Evolutionary conservation across 1,139 yeast species (phyloP).

Genomic region (Taiozyma onychis): DNA sequence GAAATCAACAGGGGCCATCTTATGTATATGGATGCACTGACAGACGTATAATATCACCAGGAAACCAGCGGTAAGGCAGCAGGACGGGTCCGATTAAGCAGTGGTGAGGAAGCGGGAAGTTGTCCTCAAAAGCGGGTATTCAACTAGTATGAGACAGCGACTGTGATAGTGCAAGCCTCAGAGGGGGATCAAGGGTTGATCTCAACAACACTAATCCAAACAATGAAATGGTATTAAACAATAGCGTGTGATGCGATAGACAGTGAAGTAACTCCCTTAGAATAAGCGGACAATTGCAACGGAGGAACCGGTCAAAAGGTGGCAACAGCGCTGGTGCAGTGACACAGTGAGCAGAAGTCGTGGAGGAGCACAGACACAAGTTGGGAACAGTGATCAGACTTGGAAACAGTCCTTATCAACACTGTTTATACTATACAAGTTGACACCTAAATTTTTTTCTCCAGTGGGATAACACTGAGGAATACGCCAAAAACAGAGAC

Average conservation of each 20-base stretch:
- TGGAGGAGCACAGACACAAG: neutral
- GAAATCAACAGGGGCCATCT: constrained; percentile 21
- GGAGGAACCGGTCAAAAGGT: neutral
- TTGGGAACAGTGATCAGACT: no score
- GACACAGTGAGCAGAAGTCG: neutral
- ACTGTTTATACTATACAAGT: neutral
- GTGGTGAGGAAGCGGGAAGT: neutral
- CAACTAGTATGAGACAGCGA: neutral
- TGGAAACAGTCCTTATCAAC: neutral
- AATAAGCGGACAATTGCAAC: neutral
- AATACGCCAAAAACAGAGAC: no score
- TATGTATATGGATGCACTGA: no score
- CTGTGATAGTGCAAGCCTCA: neutral
- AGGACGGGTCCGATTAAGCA: no score
- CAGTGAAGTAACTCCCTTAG: no score
- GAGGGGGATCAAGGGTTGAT: neutral
- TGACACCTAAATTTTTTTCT: neutral
- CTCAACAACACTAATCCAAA: neutral
- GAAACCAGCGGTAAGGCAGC: neutral
- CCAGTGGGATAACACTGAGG: no score
- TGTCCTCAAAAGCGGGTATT: no score
- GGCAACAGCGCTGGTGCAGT: neutral
- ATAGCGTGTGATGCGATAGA: no score
- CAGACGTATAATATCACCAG: neutral
- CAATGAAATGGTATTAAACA: neutral